Evolutionary conservation across 768 basidiomycete species (phyloP), one percentile per base, ranked within the genome.

Genomic region (Leccinum variicolor): DNA sequence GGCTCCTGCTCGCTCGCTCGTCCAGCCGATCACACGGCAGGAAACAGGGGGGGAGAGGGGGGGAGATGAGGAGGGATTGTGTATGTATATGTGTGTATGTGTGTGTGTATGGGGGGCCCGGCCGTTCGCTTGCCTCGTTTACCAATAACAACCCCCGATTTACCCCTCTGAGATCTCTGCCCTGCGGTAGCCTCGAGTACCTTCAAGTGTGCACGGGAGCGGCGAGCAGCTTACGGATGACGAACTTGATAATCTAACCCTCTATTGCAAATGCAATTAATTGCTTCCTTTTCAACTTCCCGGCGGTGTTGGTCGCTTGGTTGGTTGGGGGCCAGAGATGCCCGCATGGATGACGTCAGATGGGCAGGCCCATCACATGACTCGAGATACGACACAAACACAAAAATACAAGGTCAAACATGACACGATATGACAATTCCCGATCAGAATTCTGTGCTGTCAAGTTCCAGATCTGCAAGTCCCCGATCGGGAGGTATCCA

Each of bases 361-460:
- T 45, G 41, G 36, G 41, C 19, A 43, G 36, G 4, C 19, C 19
- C 36, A 59, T 61, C 63, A 64, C 63, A 65, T 63, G 66, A 66
- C 57, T 43, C 13, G 10, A 13, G 53, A 57, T 57, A 56, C 50
- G 39, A 48, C 29, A 50, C 55, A 65, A 64, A 62, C 45, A 65
- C 4, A 29, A 52, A 39, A 56, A 64, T 53, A 61, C 63, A 68
- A 52, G 50, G 29, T 55, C 62, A 64, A 60, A 69, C 26, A 62
- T 25, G 52, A n/a, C 50, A 62, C 28, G 59, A 60, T 47, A 58
- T 46, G 58, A 58, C 60, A 43, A 66, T 63, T 51, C 65, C 70
- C 70, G 72, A 71, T 71, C 70, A 71, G 64, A 71, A 73, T 71
- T 73, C 70, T 66, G 58, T 57, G 25, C 58, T 70, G 69, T 73